These are phyloP conservation scores for Cyathus striatus DNA, from an alignment of 768 basidiomycete genomes.

Conservation along the genomic window DNA sequence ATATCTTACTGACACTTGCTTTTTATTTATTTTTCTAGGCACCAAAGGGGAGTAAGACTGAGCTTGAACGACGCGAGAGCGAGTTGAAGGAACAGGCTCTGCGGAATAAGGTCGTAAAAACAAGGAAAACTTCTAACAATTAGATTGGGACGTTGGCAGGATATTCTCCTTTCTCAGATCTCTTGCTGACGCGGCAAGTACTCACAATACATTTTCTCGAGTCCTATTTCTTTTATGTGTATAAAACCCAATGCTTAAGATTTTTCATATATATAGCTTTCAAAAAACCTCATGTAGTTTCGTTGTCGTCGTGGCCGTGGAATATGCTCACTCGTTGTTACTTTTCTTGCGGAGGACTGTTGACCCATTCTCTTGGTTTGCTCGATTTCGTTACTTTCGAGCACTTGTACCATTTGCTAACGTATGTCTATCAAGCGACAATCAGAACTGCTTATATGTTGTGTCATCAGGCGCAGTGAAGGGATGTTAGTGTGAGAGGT, in stretches of 20 bases:
- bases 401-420: neutral
- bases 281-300: too few species aligned
- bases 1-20: slow-evolving; percentile 4
- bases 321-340: too few species aligned
- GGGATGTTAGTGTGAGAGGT: too few species aligned
- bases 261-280: slow-evolving; percentile 7
- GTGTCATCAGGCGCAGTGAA: too few species aligned
- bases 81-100: slow-evolving; percentile 79
- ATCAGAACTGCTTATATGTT: too few species aligned
- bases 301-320: too few species aligned
- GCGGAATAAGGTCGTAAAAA: slow-evolving; percentile 76
- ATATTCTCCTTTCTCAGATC: slow-evolving; percentile 6
- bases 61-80: slow-evolving; percentile 66
- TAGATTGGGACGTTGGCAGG: too few species aligned
- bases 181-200: neutral
- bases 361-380: neutral
- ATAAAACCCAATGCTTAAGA: slow-evolving; percentile 8
- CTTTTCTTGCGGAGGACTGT: too few species aligned
- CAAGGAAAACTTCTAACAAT: slow-evolving; percentile 54
- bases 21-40: slow-evolving; percentile 12
- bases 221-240: neutral
- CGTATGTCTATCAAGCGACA: neutral
- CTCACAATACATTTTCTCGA: too few species aligned
- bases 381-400: neutral
- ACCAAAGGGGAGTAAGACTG: slow-evolving; percentile 22